Conservation (phyloP, 208 protist species). For the Balamuthia mandrillaris region DNA sequence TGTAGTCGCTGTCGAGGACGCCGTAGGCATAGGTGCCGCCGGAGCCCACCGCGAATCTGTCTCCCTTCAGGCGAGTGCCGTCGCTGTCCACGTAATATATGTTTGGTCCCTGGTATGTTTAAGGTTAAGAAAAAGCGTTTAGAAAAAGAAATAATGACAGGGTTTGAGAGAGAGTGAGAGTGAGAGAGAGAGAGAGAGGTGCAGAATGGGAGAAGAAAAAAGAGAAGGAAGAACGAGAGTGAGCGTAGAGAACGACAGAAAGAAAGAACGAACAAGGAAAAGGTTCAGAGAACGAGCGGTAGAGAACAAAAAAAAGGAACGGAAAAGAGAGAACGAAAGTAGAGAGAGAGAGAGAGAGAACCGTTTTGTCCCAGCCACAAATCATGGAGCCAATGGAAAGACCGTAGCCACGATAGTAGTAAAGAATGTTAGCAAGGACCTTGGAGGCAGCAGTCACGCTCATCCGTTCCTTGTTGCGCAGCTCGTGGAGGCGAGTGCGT, state of each 20-base stretch:
- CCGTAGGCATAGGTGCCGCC: constrained; percentile 99
- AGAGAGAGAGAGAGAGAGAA: background rate
- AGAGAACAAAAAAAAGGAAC: background rate
- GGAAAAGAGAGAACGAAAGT: background rate
- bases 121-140: background rate
- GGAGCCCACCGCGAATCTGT: constrained; percentile 97
- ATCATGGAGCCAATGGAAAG: constrained; percentile 98
- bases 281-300: background rate
- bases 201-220: background rate
- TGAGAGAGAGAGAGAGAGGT: background rate
- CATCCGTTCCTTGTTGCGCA: constrained; percentile 93
- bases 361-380: constrained; percentile 91
- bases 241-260: too few relatives aligned
- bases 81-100: constrained; percentile 99
- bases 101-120: constrained; percentile 85
- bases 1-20: constrained; percentile 94
- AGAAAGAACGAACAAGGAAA: background rate
- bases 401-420: constrained; percentile 94
- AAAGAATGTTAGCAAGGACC: constrained; percentile 98
- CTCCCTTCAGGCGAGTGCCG: constrained; percentile 94
- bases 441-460: constrained; percentile 98
- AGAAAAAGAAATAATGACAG: background rate
- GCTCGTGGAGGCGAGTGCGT: constrained; percentile 88
- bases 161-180: background rate
- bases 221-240: too few relatives aligned